Base-by-base conservation (phyloP, 2,329 filamentous ascomycete species). In the Chaetomiaceae sp. region DNA sequence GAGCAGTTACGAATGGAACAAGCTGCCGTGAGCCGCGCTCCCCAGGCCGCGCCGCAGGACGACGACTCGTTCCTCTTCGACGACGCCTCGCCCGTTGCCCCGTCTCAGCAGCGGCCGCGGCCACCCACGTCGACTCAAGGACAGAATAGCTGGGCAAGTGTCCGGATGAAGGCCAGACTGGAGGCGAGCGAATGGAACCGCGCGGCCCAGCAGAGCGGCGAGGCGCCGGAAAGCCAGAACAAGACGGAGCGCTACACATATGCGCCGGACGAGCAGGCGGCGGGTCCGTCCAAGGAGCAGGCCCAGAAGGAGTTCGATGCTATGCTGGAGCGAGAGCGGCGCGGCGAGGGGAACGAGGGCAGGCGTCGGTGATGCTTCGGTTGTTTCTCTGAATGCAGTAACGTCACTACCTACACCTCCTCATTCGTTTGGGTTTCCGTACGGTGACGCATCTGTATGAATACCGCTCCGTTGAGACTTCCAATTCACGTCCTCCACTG, bases 291-390 rank as follows among this genome's bases (percentile, higher is more conserved):
- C 4, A 58, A 52, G 50, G 51, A 54, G 14, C 54, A 56, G 45
- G 58, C 57, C 2, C 58, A 60, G 34, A 54, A 48, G 38, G 57
- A 60, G 37, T 60, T 60, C 47, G 58, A 60, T 24, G 58, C 54
- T 39, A 58, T 60, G 58, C 41, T 60, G 45, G 58, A 60, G 50
- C 48, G 53, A 34, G 58, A 60, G 48, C 51, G 49, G 14, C 45
- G 27, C n/a, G 45, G 49, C 12, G 9, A 20, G 38, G 49, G 45
- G 17, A 38, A 36, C 8, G 48, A 42, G 7, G 48, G 43, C 1
- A 22, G 32, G 3, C 32, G 44, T 29, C 36, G 17, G n/a, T 43
- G 35, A 43, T 39, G 7, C 4, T 35, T 19, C 2, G 29, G 3
- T n/a, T 17, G 8, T 22, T 7, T 9, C 20, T 30, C 20, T 18